Evolutionary conservation across 2,329 filamentous ascomycete species (phyloP), one percentile per base, ranked within the genome.

Genomic region (Penicillium concentricum): DNA sequence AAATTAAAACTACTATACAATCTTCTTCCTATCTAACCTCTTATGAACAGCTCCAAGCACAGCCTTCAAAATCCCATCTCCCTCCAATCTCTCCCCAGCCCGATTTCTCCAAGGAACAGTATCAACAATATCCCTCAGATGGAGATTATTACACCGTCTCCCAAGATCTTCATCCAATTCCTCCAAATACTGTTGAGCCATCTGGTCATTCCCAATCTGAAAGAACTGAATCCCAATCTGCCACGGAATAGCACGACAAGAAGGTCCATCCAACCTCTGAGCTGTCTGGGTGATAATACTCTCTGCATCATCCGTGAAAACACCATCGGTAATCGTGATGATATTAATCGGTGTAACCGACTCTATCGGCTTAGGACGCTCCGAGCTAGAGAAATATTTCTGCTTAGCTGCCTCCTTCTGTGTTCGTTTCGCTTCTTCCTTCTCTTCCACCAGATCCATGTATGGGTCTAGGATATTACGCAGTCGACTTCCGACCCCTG

Each of bases 191-290:
- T 80, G 74, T 1, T 81, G 79, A 0, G 92, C 93, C 0, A 74
- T 78, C 0, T 76, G 69, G 64, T 96, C 90, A 48, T 84, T 81
- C 55, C 94, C 93, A 43, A 97, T 89, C 75, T 97, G 93, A 79
- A 97, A 96, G 78, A 97, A 97, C 73, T 97, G 93, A 55, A 97
- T 85, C 34, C 93, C 93, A 9, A 97, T 80, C 77, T 97, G 94
- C 80, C 89, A 89, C 0, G 87, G 82, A 4, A 88, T 85, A 0
- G 91, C 91, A 9, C 87, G 81, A 8, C 89, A 72, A 50, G 94
- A 72, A 50, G 94, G 88, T 18, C 51, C 54, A 61, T 76, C 73
- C 32, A 97, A 83, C 68, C 84, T 86, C 72, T 81, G 82, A 0
- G 92, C 93, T 0, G 84, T 80, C 4, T 76, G 72, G 39, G 90